These are phyloP conservation scores for Rhododendron williamsianum DNA, from an alignment of 148 eudicot genomes.

Conservation along the genomic window DNA sequence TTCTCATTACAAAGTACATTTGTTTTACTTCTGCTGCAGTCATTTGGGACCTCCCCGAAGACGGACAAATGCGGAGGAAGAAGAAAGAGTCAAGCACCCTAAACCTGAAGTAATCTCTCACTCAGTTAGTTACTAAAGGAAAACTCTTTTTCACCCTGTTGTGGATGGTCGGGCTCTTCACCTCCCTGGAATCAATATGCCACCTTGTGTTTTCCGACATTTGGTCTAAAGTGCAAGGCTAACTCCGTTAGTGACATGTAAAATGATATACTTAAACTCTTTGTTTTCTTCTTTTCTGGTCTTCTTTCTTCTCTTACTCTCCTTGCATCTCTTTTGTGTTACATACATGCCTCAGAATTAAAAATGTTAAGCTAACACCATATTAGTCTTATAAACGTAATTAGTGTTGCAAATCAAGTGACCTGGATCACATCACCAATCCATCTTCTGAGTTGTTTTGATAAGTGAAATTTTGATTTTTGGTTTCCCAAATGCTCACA, in stretches of 20 bases:
- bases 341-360: not conserved
- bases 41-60: slow-evolving; percentile 84
- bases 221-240: not conserved
- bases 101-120: slow-evolving; percentile 65
- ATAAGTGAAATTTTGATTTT: not conserved
- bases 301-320: not conserved
- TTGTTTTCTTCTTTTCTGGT: not conserved
- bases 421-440: not conserved
- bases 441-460: not conserved
- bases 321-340: not conserved
- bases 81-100: slow-evolving; percentile 77
- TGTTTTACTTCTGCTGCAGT: slow-evolving; percentile 42
- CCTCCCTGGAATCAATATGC: not conserved
- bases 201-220: not conserved
- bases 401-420: not conserved
- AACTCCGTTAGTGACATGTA: not conserved
- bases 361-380: not conserved
- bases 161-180: not conserved
- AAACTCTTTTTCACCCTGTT: not conserved
- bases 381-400: not conserved
- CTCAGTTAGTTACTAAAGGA: not conserved
- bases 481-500: not conserved
- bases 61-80: slow-evolving; percentile 72
- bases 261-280: not conserved
- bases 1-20: slow-evolving; percentile 10